Base-by-base conservation (phyloP, 495 filamentous ascomycete species). In the Tuber aestivum region DNA sequence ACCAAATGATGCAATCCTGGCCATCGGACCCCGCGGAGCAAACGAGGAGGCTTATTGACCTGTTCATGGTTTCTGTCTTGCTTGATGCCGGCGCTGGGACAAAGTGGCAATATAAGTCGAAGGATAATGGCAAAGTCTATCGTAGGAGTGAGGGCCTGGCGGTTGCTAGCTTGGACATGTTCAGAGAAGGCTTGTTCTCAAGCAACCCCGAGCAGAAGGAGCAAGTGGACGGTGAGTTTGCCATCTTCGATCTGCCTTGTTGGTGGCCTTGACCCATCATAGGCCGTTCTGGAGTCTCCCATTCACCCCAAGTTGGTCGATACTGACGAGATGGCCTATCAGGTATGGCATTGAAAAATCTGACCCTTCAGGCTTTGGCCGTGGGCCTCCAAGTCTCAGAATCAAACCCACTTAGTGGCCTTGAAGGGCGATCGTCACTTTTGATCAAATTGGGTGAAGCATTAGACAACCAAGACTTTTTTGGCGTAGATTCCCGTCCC, bases 121-220 rank as follows among this genome's bases (percentile, higher is more conserved):
- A 92, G 78, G 93, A 97, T 82, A 97, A 94, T 76, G 94, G 94
- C 42, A 92, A 90, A 75, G 81, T 91, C 21, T 98, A 94, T 83
- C 88, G 90, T 56, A 89, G 95, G 56, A 97, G 94, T 73, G 95
- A 99, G 83, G 95, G 95, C 37, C 86, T 99, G 77, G 95, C 95
- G 8, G 91, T 99, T 69, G 95, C 96, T 37, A 95, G 92, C 83
- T 85, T 99, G 82, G 95, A 98, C 81, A 99, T 99, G 95, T 99
- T 98, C 86, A 97, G 95, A 85, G 87, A 89, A 72, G 95, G 95
- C n/a, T 80, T 93, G 69, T 99, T 99, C 85, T 96, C 93, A 77
- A 93, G 94, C 81, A 90, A 94, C 80, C 87, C 88, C 3, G 88
- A 84, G 70, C 91, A 97, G 83, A 94, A 93, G 50, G 92, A 90